Evolutionary conservation across 129 eudicot species (phyloP).

Genomic region (Tagetes patula): DNA sequence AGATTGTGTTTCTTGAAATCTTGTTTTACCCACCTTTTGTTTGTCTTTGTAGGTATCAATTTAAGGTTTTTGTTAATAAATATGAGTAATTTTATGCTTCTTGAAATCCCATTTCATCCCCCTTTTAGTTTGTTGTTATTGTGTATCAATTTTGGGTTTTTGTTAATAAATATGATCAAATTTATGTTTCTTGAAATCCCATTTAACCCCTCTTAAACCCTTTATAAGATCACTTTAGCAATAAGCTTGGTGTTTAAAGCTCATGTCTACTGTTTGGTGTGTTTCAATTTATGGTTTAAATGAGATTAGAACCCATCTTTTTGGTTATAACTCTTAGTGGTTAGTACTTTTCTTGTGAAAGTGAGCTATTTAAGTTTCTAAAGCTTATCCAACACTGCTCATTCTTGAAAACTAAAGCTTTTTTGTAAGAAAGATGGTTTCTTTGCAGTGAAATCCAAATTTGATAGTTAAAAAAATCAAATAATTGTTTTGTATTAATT

Average conservation of each 20-base stretch:
- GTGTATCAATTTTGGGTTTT: constrained; percentile 10
- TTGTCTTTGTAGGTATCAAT: constrained; percentile 20
- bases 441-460: background rate
- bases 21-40: background rate
- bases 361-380: constrained; percentile 3
- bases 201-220: background rate
- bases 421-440: constrained; percentile 8
- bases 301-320: background rate
- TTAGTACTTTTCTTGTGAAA: background rate
- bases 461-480: background rate
- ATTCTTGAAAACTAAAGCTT: constrained; percentile 16
- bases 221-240: background rate
- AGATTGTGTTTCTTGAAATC: constrained; percentile 21
- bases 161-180: background rate
- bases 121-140: background rate
- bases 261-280: constrained; percentile 8
- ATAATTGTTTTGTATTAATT: constrained; percentile 3
- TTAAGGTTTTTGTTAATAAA: background rate
- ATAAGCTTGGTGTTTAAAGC: constrained; percentile 13
- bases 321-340: background rate
- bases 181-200: constrained; percentile 24
- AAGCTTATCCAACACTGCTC: background rate
- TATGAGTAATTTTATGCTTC: constrained; percentile 17
- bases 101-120: constrained; percentile 20
- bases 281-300: background rate